Evolutionary conservation across 202 grass and related monocot genomes (phyloP), one percentile per base, ranked within the genome.

Genomic region (Cymbopogon flexuosus): DNA sequence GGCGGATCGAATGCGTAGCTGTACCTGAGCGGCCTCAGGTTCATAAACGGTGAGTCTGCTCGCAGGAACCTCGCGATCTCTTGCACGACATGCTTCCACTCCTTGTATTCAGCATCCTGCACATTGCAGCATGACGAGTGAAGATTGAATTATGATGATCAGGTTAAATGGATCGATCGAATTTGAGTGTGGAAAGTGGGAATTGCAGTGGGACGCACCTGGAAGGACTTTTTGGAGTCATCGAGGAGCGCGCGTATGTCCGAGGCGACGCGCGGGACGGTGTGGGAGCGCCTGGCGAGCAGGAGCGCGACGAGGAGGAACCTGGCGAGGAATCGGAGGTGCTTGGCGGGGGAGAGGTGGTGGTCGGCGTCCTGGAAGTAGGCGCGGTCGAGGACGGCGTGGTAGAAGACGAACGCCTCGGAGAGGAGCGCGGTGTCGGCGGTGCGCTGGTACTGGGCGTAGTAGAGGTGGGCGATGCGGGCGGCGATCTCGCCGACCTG

Each of bases 401-500:
- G 90, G 78, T 98, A 98, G 86, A 98, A 98, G 54, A 98, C 88
- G 83, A 89, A 98, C 49, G 92, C 89, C 79, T 98, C 90, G 41
- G 95, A 83, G 63, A 98, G 92, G 68, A 89, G 93, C 35, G 89
- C 83, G 8, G 85, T 88, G 83, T 98, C 92, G 23, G 91, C 86
- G 68, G 81, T 84, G 24, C 94, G 91, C 88, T 92, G 89, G 84
- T 97, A 97, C 84, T 97, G 94, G 18, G 89, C 89, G 47, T 94
- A 97, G 87, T 97, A 97, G 13, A 97, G 92, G 67, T 92, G 88
- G 2, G 94, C 92, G 88, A 94, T 97, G 77, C 94, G 84, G 24
- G 94, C 87, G 71, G 94, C 91, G 79, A 97, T 91, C 90, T 97
- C 91, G 24, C 94, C 92, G 46, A 94, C 81, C 83, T 97, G 87